Evolutionary conservation across 176 grass and related monocot species (phyloP).

Genomic region (Ensete glaucum): DNA sequence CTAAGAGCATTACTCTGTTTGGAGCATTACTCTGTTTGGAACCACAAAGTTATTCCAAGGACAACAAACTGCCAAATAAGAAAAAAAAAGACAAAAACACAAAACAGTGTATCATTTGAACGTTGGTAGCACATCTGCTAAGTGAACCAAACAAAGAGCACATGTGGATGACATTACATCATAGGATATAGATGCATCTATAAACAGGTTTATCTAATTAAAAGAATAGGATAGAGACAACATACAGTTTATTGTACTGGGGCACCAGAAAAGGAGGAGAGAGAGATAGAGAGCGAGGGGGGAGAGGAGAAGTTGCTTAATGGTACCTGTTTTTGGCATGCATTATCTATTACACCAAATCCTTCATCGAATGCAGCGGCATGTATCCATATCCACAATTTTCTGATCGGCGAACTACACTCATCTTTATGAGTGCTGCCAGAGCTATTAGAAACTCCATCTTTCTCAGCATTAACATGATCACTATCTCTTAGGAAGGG

Average conservation of each 20-base stretch:
- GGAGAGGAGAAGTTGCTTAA: background rate
- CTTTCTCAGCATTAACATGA: slow-evolving; percentile 19
- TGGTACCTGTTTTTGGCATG: slow-evolving; percentile 48
- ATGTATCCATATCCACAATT: slow-evolving; percentile 56
- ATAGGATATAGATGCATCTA: too few relatives aligned
- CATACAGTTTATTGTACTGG: background rate
- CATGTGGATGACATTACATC: too few relatives aligned
- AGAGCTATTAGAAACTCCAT: slow-evolving; percentile 1
- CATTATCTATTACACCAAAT: slow-evolving; percentile 38
- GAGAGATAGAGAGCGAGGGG: too few relatives aligned
- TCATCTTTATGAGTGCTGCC: background rate
- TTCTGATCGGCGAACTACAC: background rate
- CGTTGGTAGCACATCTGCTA: too few relatives aligned
- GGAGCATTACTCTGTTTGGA: too few relatives aligned
- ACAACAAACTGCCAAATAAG: background rate
- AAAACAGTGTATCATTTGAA: too few relatives aligned
- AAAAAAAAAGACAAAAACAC: too few relatives aligned
- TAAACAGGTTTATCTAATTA: too few relatives aligned
- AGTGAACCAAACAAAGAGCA: too few relatives aligned
- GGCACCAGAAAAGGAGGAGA: background rate
- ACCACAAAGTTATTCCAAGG: background rate
- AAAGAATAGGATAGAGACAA: background rate
- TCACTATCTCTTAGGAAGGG: slow-evolving; percentile 21
- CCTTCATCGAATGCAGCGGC: slow-evolving; percentile 56
- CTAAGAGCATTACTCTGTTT: too few relatives aligned